Evolutionary conservation across 192 early-diverging fungal genomes (phyloP).

Genomic region (Coemansia sp.): DNA sequence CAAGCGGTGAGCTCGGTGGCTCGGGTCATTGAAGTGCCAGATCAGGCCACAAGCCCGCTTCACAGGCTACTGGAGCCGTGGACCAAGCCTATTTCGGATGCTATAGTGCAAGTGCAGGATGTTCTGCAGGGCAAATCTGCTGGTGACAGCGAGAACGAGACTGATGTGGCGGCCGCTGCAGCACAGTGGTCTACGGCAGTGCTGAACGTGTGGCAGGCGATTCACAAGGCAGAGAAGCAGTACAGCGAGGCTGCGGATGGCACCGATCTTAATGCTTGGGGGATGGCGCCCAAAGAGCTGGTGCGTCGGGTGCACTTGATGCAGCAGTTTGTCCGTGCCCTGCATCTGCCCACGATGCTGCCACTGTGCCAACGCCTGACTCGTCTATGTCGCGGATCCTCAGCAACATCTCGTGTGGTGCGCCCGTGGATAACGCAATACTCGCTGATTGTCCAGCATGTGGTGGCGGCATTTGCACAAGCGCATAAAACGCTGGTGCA

Average conservation of each 20-base stretch:
- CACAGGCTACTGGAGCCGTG: constrained; percentile 1
- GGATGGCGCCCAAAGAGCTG: constrained; percentile 39
- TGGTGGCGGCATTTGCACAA: constrained; percentile 54
- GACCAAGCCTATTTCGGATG: constrained; percentile 2
- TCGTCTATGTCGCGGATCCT: not conserved
- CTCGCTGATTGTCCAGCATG: constrained; percentile 54
- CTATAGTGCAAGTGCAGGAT: not conserved
- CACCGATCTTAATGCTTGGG: constrained; percentile 27
- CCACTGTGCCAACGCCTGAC: constrained; percentile 17
- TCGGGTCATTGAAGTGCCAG: not conserved
- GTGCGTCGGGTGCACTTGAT: constrained; percentile 26
- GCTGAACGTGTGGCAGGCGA: constrained; percentile 45
- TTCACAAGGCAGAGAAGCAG: constrained; percentile 31
- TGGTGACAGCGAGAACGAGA: not conserved
- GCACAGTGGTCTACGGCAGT: constrained; percentile 40
- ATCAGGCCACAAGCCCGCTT: not conserved
- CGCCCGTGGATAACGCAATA: constrained; percentile 43
- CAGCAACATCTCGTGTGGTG: constrained; percentile 7
- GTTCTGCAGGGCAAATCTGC: not conserved
- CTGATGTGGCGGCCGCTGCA: constrained; percentile 13
- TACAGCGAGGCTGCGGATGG: not conserved
- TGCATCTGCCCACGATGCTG: constrained; percentile 33
- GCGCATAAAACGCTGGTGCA: constrained; percentile 73
- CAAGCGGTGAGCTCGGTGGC: not conserved
- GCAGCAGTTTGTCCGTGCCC: constrained; percentile 19